Base-by-base conservation (phyloP, 2,329 filamentous ascomycete genomes). In the Coniella vitis region DNA sequence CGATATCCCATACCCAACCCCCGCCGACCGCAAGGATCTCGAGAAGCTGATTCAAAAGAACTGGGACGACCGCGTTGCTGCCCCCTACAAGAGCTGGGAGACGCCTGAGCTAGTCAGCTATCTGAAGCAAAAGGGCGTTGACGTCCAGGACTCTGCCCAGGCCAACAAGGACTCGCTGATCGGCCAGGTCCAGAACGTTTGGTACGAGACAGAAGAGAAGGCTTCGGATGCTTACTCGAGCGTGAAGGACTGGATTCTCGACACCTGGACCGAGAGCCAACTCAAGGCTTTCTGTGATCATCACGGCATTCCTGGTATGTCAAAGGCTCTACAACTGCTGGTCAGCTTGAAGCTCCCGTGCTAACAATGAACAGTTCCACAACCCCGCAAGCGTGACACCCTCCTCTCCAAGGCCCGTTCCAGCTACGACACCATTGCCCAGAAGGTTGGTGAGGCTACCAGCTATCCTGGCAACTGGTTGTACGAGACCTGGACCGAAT, bases 391-490 rank as follows among this genome's bases (percentile, higher is more conserved):
- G 61, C 87, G 90, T 60, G 91, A 97, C 64, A 83, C 80, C 21
- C 71, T 96, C 39, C 75, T 97, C 56, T 78, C 85, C 59, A 81
- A 87, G 59, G 80, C 83, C 52, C 88, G 91, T 55, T 76, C 85
- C 55, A 90, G 82, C 68, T 97, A 95, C 63, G 87, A 95, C 58
- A 69, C 78, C 1, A 69, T 83, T 49, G 89, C 91, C 14, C 83
- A 88, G 67, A 83, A 82, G 67, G 65, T 66, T 10, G 87, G 87
- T 53, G 85, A 96, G 69, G 85, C 88, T 13, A 71, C 80, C 45
- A 71, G 81, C n/a, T 97, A 97, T 63, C 93, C 93, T 31, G 93
- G 93, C 35, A 82, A 96, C 70, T 97, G 93, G 45, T 73, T 97
- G 38, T 98, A 96, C 64, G 78, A 83, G 53, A 76, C 84, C 7